Percentiles rank a stretch among this genome's conserved stretches.
Evolutionary conservation across 257 asterid species (phyloP).

Genomic region (Salvia hispanica): DNA sequence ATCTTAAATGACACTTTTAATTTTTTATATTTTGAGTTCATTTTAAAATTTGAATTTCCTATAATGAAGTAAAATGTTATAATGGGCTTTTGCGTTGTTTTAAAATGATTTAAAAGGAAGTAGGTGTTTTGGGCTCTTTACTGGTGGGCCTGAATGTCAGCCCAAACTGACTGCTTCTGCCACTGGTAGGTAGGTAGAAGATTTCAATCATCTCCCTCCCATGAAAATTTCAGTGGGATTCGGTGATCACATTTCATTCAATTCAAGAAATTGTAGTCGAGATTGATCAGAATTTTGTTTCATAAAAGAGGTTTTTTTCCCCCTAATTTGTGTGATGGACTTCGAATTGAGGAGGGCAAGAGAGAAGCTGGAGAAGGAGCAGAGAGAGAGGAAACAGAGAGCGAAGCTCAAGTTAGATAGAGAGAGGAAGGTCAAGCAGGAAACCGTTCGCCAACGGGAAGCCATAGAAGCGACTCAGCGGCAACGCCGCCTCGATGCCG

Average conservation of each 20-base stretch:
- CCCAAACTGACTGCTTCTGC: no score
- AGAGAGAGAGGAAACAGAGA: conserved; percentile 66
- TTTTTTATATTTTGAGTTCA: no score
- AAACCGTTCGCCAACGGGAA: conserved; percentile 74
- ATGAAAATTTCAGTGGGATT: conserved; percentile 25
- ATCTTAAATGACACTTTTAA: no score
- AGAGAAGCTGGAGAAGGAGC: conserved; percentile 89
- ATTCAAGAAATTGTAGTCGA: background rate
- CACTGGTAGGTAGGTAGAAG: background rate
- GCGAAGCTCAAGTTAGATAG: conserved; percentile 75
- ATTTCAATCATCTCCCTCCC: background rate
- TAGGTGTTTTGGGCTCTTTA: no score
- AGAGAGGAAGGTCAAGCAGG: conserved; percentile 68
- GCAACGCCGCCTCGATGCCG: conserved; percentile 77
- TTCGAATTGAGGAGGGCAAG: conserved; percentile 88
- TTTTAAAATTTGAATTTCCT: no score
- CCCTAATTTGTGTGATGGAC: conserved; percentile 51
- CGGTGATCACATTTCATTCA: background rate
- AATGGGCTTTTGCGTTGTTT: no score
- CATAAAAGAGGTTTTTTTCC: background rate
- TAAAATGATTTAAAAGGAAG: no score
- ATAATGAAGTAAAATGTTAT: no score
- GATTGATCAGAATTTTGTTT: conserved; percentile 18
- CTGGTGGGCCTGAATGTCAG: no score
- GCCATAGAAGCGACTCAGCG: conserved; percentile 79